A percentile compares a stretch with the other conserved stretches of the same genome.
These are phyloP conservation scores for Peniophora sp. DNA, from an alignment of 1,284 basidiomycete species.

Conservation along the genomic window DNA sequence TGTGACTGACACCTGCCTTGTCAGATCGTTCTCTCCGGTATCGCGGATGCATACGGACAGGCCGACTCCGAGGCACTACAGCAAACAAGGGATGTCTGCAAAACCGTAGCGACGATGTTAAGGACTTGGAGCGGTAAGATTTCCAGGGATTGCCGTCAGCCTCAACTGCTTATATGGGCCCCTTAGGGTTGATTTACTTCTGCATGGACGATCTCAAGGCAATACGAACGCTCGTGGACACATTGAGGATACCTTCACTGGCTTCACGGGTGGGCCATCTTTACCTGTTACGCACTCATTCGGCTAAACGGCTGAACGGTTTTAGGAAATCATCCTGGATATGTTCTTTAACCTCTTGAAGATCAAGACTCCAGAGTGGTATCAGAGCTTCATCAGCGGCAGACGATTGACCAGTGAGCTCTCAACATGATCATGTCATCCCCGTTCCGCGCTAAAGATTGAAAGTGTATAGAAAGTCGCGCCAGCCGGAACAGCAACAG, in stretches of 20 bases:
- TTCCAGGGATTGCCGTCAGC: conserved; percentile 7
- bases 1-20: conserved; percentile 5
- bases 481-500: conserved; percentile 16
- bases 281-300: conserved; percentile 1
- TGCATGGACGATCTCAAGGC: conserved; percentile 87
- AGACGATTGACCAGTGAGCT: conserved; percentile 75
- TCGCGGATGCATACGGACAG: conserved; percentile 89
- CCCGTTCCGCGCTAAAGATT: background rate
- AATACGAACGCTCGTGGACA: conserved; percentile 80
- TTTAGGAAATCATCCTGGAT: conserved; percentile 83
- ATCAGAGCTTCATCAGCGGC: conserved; percentile 83
- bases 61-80: conserved; percentile 64
- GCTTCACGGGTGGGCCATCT: conserved; percentile 65
- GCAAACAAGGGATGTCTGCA: conserved; percentile 66
- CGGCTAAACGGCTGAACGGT: background rate
- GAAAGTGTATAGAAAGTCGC: background rate
- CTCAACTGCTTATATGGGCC: too few species aligned
- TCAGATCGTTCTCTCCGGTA: conserved; percentile 77
- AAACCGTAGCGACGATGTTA: conserved; percentile 78
- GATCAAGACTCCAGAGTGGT: conserved; percentile 86
- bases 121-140: conserved; percentile 90
- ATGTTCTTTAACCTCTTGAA: conserved; percentile 93
- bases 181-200: conserved; percentile 88
- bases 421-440: conserved; percentile 5
- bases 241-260: conserved; percentile 80